A percentile compares a stretch with the other conserved stretches of the same genome.
Conservation (phyloP, 179 eudicot genomes). For the Silene noctiflora region DNA sequence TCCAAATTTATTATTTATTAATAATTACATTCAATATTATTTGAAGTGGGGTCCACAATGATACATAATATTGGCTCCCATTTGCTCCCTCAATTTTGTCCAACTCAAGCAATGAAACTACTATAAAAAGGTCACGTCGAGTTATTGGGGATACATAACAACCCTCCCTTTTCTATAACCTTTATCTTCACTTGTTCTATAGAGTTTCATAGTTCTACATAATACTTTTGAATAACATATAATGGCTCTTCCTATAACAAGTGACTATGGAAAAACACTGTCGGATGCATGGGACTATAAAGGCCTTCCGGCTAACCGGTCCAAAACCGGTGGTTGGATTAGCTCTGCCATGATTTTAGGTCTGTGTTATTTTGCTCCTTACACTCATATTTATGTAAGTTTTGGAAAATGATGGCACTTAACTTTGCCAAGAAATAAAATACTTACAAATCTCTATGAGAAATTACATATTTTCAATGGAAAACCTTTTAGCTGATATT, state of each 20-base stretch:
- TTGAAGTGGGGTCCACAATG: slow-evolving; percentile 25
- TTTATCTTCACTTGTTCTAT: neutral
- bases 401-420: too few relatives aligned
- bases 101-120: neutral
- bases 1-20: neutral
- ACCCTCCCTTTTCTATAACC: neutral
- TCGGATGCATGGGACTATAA: slow-evolving; percentile 90
- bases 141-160: slow-evolving; percentile 19
- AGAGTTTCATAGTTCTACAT: neutral
- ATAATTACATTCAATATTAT: neutral
- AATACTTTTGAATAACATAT: neutral
- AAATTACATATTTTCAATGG: too few relatives aligned
- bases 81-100: slow-evolving; percentile 6
- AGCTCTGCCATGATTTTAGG: slow-evolving; percentile 88
- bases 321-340: slow-evolving; percentile 80
- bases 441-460: too few relatives aligned
- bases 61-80: slow-evolving; percentile 12
- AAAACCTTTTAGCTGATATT: too few relatives aligned
- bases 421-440: too few relatives aligned
- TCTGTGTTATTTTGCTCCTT: neutral
- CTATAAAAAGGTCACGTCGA: slow-evolving; percentile 23
- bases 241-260: slow-evolving; percentile 44
- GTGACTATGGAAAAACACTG: slow-evolving; percentile 39
- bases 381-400: too few relatives aligned
- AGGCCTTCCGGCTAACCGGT: slow-evolving; percentile 56